phyloP scores from a whole-genome alignment of 2,329 filamentous ascomycete genomes.

The Aspergillus clavatus region DNA sequence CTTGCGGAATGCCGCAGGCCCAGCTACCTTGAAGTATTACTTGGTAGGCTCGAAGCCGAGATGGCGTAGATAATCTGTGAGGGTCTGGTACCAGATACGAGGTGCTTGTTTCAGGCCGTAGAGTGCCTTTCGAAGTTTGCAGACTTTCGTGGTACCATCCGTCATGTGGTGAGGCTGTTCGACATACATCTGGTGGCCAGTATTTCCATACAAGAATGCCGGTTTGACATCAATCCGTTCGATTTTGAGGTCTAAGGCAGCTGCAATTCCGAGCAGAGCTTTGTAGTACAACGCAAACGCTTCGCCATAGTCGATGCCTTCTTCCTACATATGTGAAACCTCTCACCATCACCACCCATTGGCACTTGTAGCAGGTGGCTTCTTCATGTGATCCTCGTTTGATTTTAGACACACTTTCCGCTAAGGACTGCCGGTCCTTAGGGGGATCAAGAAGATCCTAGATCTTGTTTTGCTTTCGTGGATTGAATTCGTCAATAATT shows the following conservation, averaged over 20 bases:
- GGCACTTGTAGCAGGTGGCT: constrained; percentile 20
- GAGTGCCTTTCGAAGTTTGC: constrained; percentile 5
- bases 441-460: no score
- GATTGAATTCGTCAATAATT: no score
- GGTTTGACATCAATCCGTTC: constrained; percentile 31
- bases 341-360: constrained; percentile 25
- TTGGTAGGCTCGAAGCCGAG: constrained; percentile 4
- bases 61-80: constrained; percentile 3
- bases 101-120: constrained; percentile 3
- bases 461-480: no score
- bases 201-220: constrained; percentile 16
- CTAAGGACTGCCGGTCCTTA: no score
- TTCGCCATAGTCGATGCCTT: constrained; percentile 25
- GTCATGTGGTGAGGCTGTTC: constrained; percentile 7
- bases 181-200: constrained; percentile 10
- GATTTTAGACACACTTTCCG: constrained; percentile 12
- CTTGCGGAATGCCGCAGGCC: no score
- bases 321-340: constrained; percentile 20
- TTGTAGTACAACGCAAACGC: constrained; percentile 23
- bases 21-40: no score
- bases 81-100: constrained; percentile 9
- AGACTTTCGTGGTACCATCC: constrained; percentile 5
- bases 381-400: constrained; percentile 18
- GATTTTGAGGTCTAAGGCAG: constrained; percentile 17
- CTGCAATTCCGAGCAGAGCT: constrained; percentile 20